Evolutionary conservation across 345 rosid species (phyloP), one percentile per base, ranked within the genome.

Genomic region (Passiflora organensis): DNA sequence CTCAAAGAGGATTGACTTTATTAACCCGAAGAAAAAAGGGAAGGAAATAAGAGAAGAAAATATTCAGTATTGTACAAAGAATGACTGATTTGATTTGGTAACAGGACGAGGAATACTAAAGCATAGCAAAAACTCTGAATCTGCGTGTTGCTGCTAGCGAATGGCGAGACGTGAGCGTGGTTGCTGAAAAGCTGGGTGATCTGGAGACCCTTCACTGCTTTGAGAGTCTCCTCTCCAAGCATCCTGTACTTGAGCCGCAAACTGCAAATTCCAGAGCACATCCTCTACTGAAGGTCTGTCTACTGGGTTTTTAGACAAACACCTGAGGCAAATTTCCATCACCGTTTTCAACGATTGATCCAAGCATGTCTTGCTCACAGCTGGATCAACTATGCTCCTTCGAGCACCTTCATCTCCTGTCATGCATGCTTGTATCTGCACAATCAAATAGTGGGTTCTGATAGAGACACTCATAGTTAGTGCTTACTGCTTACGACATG

Each of bases 191-290:
- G 81, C 60, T 13, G 91, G 71, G 10, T 22, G n/a, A n/a, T n/a
- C 43, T 1, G 85, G 93, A 62, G 93, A 85, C 37, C 82, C 88
- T 44, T 85, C 88, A 41, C 81, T 73, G 76, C 89, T 83, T 14
- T 63, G 82, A n/a, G 84, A 85, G 32, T 79, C 82, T 49, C 71
- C 78, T 1, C 71, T 67, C 81, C 81, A 72, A 28, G 76, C 79
- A 1, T 84, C 83, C 62, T 85, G 93, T 55, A 91, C 95, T 75
- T 91, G 98, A 65, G 96, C 82, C 25, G 90, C 89, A 66, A 82
- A 91, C 64, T 91, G 93, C 82, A 91, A 81, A 78, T 93, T 89
- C 96, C 96, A 93, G 21, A 93, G 55, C 16, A 93, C 79, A 59
- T 93, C 99, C 62, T 93, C 99, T 32, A 93, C 64, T 3, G 99